Base-by-base conservation (phyloP, 192 early-diverging fungal species). In the Coemansia sp. region DNA sequence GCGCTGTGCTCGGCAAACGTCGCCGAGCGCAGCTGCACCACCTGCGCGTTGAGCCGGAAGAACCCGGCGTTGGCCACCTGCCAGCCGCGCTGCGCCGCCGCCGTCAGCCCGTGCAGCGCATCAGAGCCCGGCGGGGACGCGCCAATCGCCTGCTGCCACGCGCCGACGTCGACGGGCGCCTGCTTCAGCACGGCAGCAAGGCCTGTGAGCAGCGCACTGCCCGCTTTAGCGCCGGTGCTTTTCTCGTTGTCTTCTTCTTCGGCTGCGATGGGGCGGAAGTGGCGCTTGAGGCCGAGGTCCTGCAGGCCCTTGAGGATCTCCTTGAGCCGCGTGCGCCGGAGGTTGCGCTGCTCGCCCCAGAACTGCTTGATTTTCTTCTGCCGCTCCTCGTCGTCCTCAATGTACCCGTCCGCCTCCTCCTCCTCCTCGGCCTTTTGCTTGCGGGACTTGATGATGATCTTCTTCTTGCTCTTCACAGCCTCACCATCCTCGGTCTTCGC, bases 291-390 rank as follows among this genome's bases (percentile, higher is more conserved):
- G 0, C 81, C 81, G 14, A 83, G 29, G 6, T 78, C 73, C 54
- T 78, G 72, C 72, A 83, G 33, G 1, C 46, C 76, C 50, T 63
- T 63, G 29, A 83, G 72, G 27, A 83, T 83, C 53, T 83, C 81
- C 69, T 75, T 78, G 16, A 83, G 66, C 0, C 75, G 69, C 69
- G 75, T 75, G 57, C 77, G 81, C 0, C 77, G 75, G 42, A 78
- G 66, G 56, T 83, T 77, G 64, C 77, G 75, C 76, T 83, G 81
- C 59, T 83, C 75, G 69, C 75, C 81, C 81, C 81, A 83, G 76
- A 83, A 83, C 63, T 62, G 72, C 63, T 59, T 41, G 6, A 75
- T 64, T 16, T 40, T 48, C 24, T 64, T 57, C 69, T 83, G 81
- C 4, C 75, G 66, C 73, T 83, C 81, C 46, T 83, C 76, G 29